Conservation (phyloP, 2,329 filamentous ascomycete species). For the Talaromyces sp. region DNA sequence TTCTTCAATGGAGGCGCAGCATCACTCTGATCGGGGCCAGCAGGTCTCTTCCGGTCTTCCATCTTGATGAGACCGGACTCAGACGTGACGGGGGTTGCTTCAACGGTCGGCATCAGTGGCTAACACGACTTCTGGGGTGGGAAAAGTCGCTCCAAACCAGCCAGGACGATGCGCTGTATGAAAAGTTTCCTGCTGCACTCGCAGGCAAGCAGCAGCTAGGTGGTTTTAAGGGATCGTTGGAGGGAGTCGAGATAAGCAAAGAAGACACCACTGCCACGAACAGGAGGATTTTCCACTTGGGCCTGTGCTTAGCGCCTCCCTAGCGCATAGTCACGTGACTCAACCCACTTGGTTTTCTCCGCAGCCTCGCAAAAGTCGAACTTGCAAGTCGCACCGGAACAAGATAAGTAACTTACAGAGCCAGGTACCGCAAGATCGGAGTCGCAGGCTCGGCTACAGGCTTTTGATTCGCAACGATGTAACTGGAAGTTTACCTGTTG, state of each 20-base stretch:
- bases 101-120: conserved; percentile 83
- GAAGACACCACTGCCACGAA: conserved; percentile 15
- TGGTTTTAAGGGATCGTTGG: conserved; percentile 8
- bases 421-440: not conserved
- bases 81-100: conserved; percentile 66
- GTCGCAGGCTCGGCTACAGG: not conserved
- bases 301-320: conserved; percentile 22
- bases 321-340: conserved; percentile 27
- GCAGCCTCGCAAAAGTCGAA: conserved; percentile 5
- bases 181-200: not conserved
- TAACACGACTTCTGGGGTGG: conserved; percentile 29
- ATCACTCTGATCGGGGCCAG: conserved; percentile 72
- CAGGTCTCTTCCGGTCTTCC: conserved; percentile 98
- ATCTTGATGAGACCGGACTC: conserved; percentile 81
- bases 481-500: not conserved
- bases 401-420: not conserved
- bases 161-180: conserved; percentile 2
- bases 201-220: not conserved
- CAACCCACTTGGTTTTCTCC: conserved; percentile 21
- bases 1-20: conserved; percentile 85
- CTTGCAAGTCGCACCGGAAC: not conserved
- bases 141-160: conserved; percentile 20
- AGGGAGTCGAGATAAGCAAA: conserved; percentile 23
- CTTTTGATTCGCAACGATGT: conserved; percentile 18
- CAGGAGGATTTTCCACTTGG: conserved; percentile 38